phyloP scores from a whole-genome alignment of 2,329 filamentous ascomycete genomes.

The Hypoxylon sp. region DNA sequence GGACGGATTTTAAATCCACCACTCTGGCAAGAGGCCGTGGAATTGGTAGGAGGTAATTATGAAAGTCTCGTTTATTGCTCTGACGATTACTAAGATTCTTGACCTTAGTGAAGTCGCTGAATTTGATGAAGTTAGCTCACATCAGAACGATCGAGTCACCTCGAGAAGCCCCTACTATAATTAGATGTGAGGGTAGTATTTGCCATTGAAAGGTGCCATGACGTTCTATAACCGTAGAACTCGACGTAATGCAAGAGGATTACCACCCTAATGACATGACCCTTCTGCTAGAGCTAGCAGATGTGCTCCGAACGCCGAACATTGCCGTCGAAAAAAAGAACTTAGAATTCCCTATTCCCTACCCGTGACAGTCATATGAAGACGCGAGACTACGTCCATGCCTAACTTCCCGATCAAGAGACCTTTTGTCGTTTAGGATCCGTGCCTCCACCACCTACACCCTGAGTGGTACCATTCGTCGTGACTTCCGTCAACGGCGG shows the following conservation, averaged over 20 bases:
- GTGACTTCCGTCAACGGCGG: slow-evolving; percentile 67
- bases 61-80: neutral
- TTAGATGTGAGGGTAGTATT: neutral
- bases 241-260: slow-evolving; percentile 10
- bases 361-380: slow-evolving; percentile 19
- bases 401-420: slow-evolving; percentile 33
- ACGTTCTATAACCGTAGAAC: neutral
- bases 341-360: slow-evolving; percentile 20
- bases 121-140: neutral
- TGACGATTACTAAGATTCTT: neutral
- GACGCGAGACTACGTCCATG: neutral
- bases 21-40: neutral
- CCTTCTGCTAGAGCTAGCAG: slow-evolving; percentile 12
- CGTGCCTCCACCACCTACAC: slow-evolving; percentile 51
- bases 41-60: neutral
- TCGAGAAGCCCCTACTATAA: neutral
- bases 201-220: neutral
- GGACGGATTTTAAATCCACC: neutral
- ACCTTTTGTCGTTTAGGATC: slow-evolving; percentile 70
- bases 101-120: neutral
- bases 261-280: slow-evolving; percentile 3
- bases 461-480: slow-evolving; percentile 57
- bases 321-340: slow-evolving; percentile 23
- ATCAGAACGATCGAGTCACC: slow-evolving; percentile 7
- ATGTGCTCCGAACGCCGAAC: slow-evolving; percentile 41